phyloP scores from a whole-genome alignment of 805 yeast genomes.

The Candida dajiaensis region DNA sequence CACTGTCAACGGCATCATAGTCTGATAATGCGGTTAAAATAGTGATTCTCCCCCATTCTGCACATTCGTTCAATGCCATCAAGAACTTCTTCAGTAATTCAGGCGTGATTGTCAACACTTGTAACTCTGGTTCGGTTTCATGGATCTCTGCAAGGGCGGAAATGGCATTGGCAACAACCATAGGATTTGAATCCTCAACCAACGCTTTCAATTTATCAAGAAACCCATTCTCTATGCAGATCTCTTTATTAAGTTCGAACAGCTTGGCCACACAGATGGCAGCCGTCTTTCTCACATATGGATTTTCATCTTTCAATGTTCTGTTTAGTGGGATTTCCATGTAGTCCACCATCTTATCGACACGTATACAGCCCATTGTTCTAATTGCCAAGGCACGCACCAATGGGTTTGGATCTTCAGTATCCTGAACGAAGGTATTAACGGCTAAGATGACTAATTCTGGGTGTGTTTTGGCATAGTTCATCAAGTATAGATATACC shows the following conservation, averaged over 20 bases:
- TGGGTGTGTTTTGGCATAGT: slow-evolving; percentile 94
- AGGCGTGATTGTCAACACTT: slow-evolving; percentile 37
- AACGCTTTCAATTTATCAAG: slow-evolving; percentile 59
- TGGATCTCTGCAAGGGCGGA: slow-evolving; percentile 80
- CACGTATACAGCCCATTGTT: slow-evolving; percentile 98
- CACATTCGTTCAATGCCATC: slow-evolving; percentile 88
- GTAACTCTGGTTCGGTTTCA: slow-evolving; percentile 51
- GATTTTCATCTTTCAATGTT: slow-evolving; percentile 87
- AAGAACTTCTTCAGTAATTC: slow-evolving; percentile 55
- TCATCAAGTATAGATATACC: slow-evolving; percentile 92
- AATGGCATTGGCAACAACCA: slow-evolving; percentile 95
- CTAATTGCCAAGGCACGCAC: slow-evolving; percentile 94
- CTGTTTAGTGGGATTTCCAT: slow-evolving; percentile 84
- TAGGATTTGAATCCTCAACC: slow-evolving; percentile 85
- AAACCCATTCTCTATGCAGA: slow-evolving; percentile 86
- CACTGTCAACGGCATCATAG: slow-evolving; percentile 46
- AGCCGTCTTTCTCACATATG: slow-evolving; percentile 96
- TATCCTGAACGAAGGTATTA: slow-evolving; percentile 90
- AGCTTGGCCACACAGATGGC: slow-evolving; percentile 95
- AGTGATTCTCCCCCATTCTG: slow-evolving; percentile 98
- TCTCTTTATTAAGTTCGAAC: slow-evolving; percentile 74
- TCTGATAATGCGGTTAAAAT: slow-evolving; percentile 77
- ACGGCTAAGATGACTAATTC: slow-evolving; percentile 94
- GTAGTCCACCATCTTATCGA: slow-evolving; percentile 91
- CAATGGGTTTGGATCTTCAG: slow-evolving; percentile 94